Conservation (phyloP, 257 asterid genomes). For the Lycium ferocissimum region DNA sequence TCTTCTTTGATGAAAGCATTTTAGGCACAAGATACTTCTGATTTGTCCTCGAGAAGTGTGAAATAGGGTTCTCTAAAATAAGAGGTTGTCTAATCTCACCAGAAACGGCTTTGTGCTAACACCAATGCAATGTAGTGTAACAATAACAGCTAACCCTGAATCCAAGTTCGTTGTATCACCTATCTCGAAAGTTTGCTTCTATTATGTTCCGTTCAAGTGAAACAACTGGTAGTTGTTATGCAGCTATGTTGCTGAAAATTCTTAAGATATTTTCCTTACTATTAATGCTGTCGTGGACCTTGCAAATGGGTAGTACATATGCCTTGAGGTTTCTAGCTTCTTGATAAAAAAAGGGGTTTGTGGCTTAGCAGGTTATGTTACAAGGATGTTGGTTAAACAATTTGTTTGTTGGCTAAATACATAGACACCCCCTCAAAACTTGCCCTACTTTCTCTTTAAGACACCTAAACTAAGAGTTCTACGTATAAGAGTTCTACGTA, state of each 20-base stretch:
- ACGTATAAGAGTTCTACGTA: too few relatives aligned
- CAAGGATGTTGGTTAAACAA: not conserved
- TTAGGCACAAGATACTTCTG: not conserved
- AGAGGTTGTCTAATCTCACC: not conserved
- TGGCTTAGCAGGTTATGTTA: not conserved
- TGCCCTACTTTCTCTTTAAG: too few relatives aligned
- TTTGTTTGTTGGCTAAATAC: not conserved
- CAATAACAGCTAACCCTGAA: not conserved
- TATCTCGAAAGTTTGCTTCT: constrained; percentile 20
- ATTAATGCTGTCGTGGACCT: not conserved
- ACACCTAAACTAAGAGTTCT: too few relatives aligned
- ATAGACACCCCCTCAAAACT: too few relatives aligned
- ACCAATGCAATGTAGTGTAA: constrained; percentile 13
- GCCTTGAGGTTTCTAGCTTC: not conserved
- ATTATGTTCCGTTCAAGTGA: constrained; percentile 20
- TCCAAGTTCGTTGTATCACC: not conserved
- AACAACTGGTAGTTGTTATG: not conserved
- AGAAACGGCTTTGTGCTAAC: not conserved
- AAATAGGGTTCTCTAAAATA: not conserved
- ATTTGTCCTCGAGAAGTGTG: not conserved
- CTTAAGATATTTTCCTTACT: not conserved
- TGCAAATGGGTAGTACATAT: not conserved
- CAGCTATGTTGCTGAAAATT: not conserved
- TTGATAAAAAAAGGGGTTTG: not conserved
- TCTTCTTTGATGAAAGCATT: not conserved